phyloP scores from a whole-genome alignment of 176 grass and related monocot genomes.

The Olyra latifolia region DNA sequence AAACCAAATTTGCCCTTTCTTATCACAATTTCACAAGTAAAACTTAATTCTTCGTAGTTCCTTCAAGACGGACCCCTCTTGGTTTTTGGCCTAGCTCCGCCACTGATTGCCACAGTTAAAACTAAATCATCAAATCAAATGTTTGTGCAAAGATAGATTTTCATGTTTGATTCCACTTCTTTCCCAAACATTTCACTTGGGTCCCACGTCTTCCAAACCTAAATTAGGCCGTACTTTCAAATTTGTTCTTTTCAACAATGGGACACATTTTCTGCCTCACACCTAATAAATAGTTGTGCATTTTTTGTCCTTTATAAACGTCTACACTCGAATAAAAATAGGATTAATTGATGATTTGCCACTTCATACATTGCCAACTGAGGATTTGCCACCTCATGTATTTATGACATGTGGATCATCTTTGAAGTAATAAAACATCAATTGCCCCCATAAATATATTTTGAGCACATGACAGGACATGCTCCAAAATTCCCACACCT shows the following conservation, averaged over 20 bases:
- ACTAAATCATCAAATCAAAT: not conserved
- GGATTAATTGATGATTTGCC: too few relatives aligned
- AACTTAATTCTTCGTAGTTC: too few relatives aligned
- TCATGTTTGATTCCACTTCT: not conserved
- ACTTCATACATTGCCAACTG: too few relatives aligned
- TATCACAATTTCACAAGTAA: too few relatives aligned
- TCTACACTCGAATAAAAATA: not conserved
- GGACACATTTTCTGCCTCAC: not conserved
- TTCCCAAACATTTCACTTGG: not conserved
- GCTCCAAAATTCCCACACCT: not conserved
- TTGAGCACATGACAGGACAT: not conserved
- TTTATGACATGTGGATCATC: too few relatives aligned
- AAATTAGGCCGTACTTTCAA: not conserved
- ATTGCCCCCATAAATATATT: too few relatives aligned
- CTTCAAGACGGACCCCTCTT: too few relatives aligned
- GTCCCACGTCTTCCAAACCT: not conserved
- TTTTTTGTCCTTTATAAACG: not conserved
- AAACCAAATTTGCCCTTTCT: too few relatives aligned
- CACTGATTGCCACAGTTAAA: not conserved
- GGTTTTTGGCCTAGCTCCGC: too few relatives aligned
- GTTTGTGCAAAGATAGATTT: not conserved
- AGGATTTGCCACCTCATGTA: too few relatives aligned
- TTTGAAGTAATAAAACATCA: too few relatives aligned
- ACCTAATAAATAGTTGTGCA: not conserved
- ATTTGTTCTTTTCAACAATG: not conserved